phyloP scores from a whole-genome alignment of 805 yeast genomes.

The Ogataea trehalophila region DNA sequence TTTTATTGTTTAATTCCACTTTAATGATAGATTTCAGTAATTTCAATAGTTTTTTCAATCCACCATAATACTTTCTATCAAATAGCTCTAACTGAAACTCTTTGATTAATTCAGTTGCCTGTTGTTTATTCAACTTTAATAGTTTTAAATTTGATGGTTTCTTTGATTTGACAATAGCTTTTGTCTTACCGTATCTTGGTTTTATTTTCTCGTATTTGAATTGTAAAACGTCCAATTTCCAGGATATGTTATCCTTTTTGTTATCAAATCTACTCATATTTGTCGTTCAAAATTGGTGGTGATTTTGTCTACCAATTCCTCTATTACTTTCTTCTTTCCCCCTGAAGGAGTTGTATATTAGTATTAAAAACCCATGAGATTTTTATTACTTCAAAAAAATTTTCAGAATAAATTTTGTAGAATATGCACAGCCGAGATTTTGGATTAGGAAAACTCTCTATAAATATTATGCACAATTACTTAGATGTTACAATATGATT shows the following conservation, averaged over 20 bases:
- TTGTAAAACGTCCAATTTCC: slow-evolving; percentile 57
- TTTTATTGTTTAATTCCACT: slow-evolving; percentile 1
- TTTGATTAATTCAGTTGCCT: slow-evolving; percentile 41
- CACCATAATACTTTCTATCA: slow-evolving; percentile 45
- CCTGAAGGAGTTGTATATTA: too few species aligned
- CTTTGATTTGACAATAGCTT: slow-evolving; percentile 40
- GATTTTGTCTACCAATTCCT: too few species aligned
- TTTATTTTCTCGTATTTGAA: slow-evolving; percentile 39
- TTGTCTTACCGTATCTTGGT: slow-evolving; percentile 48
- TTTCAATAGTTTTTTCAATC: slow-evolving; percentile 37
- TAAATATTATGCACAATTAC: not conserved
- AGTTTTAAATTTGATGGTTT: slow-evolving; percentile 33
- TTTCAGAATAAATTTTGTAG: too few species aligned
- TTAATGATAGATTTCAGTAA: slow-evolving; percentile 29
- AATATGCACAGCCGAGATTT: too few species aligned
- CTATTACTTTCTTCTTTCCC: too few species aligned
- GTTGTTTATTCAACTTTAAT: slow-evolving; percentile 31
- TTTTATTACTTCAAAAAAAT: too few species aligned
- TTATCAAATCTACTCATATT: slow-evolving; percentile 6
- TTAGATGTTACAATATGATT: not conserved
- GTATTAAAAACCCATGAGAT: too few species aligned
- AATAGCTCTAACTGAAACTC: slow-evolving; percentile 42
- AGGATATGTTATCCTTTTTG: slow-evolving; percentile 36
- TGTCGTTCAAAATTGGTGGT: not conserved
- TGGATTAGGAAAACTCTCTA: too few species aligned